Percentiles rank a stretch among this genome's conserved stretches.
These are phyloP conservation scores for Jaapia argillacea DNA, from an alignment of 768 basidiomycete species.

Conservation along the genomic window DNA sequence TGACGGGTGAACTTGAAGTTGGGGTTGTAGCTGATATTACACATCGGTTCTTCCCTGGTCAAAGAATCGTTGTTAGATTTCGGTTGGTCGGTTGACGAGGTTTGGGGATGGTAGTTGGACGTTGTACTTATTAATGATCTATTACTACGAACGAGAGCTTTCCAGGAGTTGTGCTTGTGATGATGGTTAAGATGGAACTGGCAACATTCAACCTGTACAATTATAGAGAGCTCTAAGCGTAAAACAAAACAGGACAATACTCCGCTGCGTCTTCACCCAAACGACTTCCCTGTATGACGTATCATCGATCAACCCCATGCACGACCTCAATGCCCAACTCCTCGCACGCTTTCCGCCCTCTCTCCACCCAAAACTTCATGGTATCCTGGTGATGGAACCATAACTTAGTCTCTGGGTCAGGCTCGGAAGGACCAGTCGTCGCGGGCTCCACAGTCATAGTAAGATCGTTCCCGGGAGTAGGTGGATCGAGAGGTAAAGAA, in stretches of 20 bases:
- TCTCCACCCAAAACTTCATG: conserved; percentile 38
- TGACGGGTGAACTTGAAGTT: conserved; percentile 49
- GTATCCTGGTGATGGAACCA: conserved; percentile 46
- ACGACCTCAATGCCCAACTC: conserved; percentile 35
- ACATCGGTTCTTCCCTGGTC: conserved; percentile 42
- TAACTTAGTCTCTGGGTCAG: conserved; percentile 9
- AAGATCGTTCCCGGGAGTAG: neutral
- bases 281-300: too few relatives aligned
- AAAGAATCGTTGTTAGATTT: conserved; percentile 43
- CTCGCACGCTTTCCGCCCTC: conserved; percentile 39
- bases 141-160: too few relatives aligned
- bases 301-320: conserved; percentile 34
- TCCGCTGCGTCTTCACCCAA: too few relatives aligned
- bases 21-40: conserved; percentile 41
- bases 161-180: too few relatives aligned
- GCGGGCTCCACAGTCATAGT: neutral
- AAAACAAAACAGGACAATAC: too few relatives aligned
- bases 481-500: conserved; percentile 1
- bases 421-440: conserved; percentile 4
- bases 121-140: too few relatives aligned
- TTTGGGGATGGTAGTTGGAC: too few relatives aligned
- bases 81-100: conserved; percentile 31
- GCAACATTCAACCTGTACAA: too few relatives aligned
- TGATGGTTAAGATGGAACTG: too few relatives aligned
- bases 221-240: too few relatives aligned